These are phyloP conservation scores for Amoeboradix gromovi DNA, from an alignment of 371 early-diverging fungal genomes.

Conservation along the genomic window DNA sequence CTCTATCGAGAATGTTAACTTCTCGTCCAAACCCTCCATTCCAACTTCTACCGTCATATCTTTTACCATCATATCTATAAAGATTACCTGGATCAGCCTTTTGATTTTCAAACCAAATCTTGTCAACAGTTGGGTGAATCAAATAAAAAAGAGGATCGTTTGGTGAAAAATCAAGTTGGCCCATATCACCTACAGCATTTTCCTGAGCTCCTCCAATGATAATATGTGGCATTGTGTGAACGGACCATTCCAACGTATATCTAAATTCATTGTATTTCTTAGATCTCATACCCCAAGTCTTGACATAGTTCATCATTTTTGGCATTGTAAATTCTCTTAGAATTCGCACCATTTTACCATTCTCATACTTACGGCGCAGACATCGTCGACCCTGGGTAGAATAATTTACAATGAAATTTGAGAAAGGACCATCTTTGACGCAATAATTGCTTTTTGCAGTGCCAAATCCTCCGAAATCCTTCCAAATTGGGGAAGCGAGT, in stretches of 20 bases:
- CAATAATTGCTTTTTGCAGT: background rate
- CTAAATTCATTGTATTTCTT: constrained; percentile 6
- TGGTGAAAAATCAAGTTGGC: constrained; percentile 3
- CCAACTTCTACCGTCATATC: background rate
- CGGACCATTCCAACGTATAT: constrained; percentile 5
- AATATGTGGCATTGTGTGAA: constrained; percentile 7
- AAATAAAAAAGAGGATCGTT: constrained; percentile 10
- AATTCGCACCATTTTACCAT: background rate
- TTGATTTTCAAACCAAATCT: constrained; percentile 7
- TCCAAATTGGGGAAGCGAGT: background rate
- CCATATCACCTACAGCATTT: constrained; percentile 6
- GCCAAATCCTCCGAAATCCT: background rate
- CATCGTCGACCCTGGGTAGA: background rate
- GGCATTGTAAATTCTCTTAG: background rate
- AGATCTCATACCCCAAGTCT: background rate
- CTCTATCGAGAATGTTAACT: constrained; percentile 1
- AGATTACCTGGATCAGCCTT: background rate
- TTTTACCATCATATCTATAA: background rate
- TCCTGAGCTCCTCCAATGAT: constrained; percentile 6
- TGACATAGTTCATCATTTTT: background rate
- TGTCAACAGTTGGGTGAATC: constrained; percentile 8
- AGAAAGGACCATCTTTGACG: background rate
- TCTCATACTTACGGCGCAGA: background rate
- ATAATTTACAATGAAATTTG: background rate
- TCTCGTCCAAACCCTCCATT: background rate